Evolutionary conservation across 768 basidiomycete genomes (phyloP).

Genomic region (Mycena venus): DNA sequence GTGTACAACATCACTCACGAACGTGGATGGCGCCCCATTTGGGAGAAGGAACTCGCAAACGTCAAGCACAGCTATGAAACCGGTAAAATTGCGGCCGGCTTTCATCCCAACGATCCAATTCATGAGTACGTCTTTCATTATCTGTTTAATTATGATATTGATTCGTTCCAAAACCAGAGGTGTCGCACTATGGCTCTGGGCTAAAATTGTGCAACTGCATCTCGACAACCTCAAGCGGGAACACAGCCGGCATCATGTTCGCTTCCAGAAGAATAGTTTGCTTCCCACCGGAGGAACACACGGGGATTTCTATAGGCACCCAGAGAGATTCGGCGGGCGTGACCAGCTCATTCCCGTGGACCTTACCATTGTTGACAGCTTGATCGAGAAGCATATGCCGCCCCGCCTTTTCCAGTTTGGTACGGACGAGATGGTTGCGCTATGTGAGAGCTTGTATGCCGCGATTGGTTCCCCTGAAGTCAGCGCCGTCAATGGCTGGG

Average conservation of each 20-base stretch:
- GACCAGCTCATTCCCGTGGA: constrained; percentile 37
- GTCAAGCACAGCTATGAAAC: too few relatives aligned
- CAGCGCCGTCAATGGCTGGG: constrained; percentile 31
- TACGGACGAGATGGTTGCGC: constrained; percentile 23
- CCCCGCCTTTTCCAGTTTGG: constrained; percentile 39
- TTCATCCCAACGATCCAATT: too few relatives aligned
- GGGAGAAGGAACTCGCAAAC: too few relatives aligned
- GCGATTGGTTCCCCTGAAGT: constrained; percentile 34
- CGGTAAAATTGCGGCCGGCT: too few relatives aligned
- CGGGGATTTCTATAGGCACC: constrained; percentile 39
- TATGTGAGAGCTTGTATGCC: constrained; percentile 30
- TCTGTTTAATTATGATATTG: too few relatives aligned
- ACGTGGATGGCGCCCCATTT: too few relatives aligned
- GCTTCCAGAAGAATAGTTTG: constrained; percentile 36
- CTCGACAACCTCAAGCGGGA: too few relatives aligned
- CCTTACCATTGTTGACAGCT: constrained; percentile 30
- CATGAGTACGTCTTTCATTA: too few relatives aligned
- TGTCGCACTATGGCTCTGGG: too few relatives aligned
- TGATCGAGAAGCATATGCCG: constrained; percentile 31
- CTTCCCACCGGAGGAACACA: constrained; percentile 39
- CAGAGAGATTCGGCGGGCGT: constrained; percentile 31
- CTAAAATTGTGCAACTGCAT: too few relatives aligned
- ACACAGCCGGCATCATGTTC: constrained; percentile 34
- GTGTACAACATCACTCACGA: too few relatives aligned
- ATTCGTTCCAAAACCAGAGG: too few relatives aligned